phyloP scores from a whole-genome alignment of 345 rosid genomes.

The Hirschfeldia incana region DNA sequence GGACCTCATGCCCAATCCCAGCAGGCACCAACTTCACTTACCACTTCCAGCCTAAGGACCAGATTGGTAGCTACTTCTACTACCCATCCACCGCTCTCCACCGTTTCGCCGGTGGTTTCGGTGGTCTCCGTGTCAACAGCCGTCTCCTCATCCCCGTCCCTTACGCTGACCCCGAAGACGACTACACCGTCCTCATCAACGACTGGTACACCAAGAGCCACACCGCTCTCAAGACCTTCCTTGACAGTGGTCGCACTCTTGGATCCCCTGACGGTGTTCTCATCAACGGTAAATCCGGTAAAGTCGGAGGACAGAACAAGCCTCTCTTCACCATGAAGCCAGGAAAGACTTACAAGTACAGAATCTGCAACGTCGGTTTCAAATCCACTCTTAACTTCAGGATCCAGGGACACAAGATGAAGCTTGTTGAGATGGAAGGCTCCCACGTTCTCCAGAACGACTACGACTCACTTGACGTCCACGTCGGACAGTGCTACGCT shows the following conservation, averaged over 20 bases:
- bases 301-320: conserved; percentile 34
- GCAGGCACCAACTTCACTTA: conserved; percentile 76
- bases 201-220: conserved; percentile 71
- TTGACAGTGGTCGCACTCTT: conserved; percentile 59
- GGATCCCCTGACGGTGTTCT: conserved; percentile 59
- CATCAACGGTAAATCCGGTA: conserved; percentile 59
- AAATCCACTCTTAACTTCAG: conserved; percentile 63
- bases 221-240: conserved; percentile 43
- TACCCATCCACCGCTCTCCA: conserved; percentile 60
- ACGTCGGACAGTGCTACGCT: conserved; percentile 61
- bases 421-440: conserved; percentile 79
- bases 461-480: conserved; percentile 70
- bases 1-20: conserved; percentile 74
- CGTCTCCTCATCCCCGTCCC: conserved; percentile 76
- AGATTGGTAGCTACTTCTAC: conserved; percentile 76
- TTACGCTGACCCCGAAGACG: conserved; percentile 63
- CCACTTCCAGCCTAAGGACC: conserved; percentile 85
- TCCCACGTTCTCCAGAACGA: conserved; percentile 63
- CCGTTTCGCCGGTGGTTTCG: conserved; percentile 65
- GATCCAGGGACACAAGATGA: conserved; percentile 70
- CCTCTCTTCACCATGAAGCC: conserved; percentile 68
- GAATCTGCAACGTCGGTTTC: conserved; percentile 64
- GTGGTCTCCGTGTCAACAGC: conserved; percentile 69
- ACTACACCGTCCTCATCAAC: conserved; percentile 53
- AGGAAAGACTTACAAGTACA: conserved; percentile 62